Evolutionary conservation across 2,329 filamentous ascomycete species (phyloP), one percentile per base, ranked within the genome.

Genomic region (Epicoccum nigrum): DNA sequence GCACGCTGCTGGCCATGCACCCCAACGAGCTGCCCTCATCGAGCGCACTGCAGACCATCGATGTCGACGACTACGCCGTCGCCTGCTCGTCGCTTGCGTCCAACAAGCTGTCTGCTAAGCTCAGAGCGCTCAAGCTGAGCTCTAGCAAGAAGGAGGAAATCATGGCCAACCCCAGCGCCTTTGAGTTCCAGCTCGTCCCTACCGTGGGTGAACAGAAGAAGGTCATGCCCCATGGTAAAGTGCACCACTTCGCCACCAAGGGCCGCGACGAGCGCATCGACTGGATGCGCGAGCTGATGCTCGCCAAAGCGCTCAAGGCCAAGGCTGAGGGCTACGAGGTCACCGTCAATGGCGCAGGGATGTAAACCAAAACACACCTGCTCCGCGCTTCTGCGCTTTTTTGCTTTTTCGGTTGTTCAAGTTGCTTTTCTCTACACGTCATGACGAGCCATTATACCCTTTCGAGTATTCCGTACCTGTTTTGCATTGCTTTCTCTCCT

Each of bases 211-310:
- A 77, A 59, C 55, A 67, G 47, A 68, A 63, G 63, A 75, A 63
- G 42, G 63, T 72, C 30, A 54, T 70, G 47, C 66, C 68, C 4
- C 66, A 68, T 32, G 85, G 85, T 64, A 97, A 96, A 81, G 89
- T 90, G 35, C 93, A 97, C 68, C 91, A 97, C 71, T 97, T 97
- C 71, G 90, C 93, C 0, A 93, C 97, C 62, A 88, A 88, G 76
- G 85, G 81, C 64, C 84, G 92, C 12, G 90, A 97, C 68, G 90
- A 97, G 70, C 84, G 93, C 55, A 97, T 97, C 66, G 93, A 97
- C 72, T 99, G 94, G 94, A 95, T 95, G 90, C 82, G 90, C 46
- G 90, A 95, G 81, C 78, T 95, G 55, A 95, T 95, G 90, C 84
- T 95, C 37, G 90, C 90, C 45, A 94, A 94, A 78, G 90, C 90